phyloP scores from a whole-genome alignment of 2,329 filamentous ascomycete genomes.

The Teratosphaeriaceae sp. region DNA sequence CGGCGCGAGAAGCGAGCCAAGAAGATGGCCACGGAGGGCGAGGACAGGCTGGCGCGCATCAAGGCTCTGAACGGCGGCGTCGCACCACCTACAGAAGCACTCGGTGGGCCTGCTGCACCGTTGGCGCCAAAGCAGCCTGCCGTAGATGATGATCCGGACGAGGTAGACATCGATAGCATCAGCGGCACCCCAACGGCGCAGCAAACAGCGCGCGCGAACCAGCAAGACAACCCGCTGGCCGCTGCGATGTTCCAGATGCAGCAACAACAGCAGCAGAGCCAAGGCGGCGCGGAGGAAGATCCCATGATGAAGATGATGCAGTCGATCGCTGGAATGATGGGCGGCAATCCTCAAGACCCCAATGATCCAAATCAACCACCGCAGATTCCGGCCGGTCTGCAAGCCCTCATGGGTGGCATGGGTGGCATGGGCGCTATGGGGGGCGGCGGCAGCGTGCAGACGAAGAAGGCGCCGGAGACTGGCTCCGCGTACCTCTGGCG shows the following conservation, averaged over 20 bases:
- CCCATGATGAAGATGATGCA: slow-evolving; percentile 70
- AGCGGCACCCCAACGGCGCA: slow-evolving; percentile 11
- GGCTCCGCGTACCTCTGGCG: slow-evolving; percentile 57
- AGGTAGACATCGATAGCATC: slow-evolving; percentile 67
- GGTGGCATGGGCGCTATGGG: too few species aligned
- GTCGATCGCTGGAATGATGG: slow-evolving; percentile 56
- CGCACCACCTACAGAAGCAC: slow-evolving; percentile 26
- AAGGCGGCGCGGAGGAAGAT: slow-evolving; percentile 44
- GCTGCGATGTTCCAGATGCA: slow-evolving; percentile 26
- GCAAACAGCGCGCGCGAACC: slow-evolving; percentile 4
- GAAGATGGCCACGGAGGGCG: slow-evolving; percentile 67
- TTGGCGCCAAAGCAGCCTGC: slow-evolving; percentile 18
- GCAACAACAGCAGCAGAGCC: slow-evolving; percentile 16
- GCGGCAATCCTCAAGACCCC: slow-evolving; percentile 25
- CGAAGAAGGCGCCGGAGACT: slow-evolving; percentile 30
- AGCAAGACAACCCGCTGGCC: slow-evolving; percentile 16
- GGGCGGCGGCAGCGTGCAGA: slow-evolving; percentile 20
- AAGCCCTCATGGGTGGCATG: slow-evolving; percentile 37
- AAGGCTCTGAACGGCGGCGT: slow-evolving; percentile 55
- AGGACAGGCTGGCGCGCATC: slow-evolving; percentile 66
- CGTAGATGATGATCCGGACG: slow-evolving; percentile 56
- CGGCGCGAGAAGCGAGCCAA: slow-evolving; percentile 74
- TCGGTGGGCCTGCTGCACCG: slow-evolving; percentile 24
- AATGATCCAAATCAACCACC: slow-evolving; percentile 35
- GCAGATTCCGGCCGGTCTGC: slow-evolving; percentile 39